Conservation (phyloP, 371 early-diverging fungal genomes). For the Mortierella sp. region DNA sequence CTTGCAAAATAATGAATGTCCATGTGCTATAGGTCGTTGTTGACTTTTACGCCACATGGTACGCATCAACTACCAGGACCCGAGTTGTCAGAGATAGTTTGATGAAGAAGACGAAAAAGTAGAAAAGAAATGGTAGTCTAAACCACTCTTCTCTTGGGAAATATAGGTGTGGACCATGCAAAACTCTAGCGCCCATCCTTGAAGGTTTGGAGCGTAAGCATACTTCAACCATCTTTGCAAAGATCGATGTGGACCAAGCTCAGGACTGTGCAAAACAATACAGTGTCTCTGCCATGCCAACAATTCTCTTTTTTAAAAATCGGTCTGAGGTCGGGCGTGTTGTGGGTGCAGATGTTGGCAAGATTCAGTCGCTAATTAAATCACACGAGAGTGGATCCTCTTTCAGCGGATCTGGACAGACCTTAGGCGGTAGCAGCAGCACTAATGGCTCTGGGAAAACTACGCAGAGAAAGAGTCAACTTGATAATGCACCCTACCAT, state of each 20-base stretch:
- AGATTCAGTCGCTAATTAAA: conserved; percentile 49
- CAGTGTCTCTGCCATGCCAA: conserved; percentile 53
- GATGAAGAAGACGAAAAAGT: not conserved
- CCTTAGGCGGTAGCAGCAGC: conserved; percentile 33
- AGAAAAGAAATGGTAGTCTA: not conserved
- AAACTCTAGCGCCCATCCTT: conserved; percentile 56
- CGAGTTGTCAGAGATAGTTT: too few species aligned
- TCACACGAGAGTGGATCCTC: conserved; percentile 36
- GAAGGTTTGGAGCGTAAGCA: conserved; percentile 51
- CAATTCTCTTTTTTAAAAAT: conserved; percentile 52
- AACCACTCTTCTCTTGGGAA: not conserved
- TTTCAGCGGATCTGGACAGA: conserved; percentile 48
- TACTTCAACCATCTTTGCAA: conserved; percentile 49
- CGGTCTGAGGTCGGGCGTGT: conserved; percentile 51
- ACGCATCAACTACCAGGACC: not conserved
- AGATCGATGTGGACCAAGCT: conserved; percentile 58
- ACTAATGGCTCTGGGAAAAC: not conserved
- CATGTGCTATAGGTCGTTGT: conserved; percentile 47
- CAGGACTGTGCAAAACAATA: conserved; percentile 43
- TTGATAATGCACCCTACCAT: conserved; percentile 39
- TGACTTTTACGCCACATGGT: conserved; percentile 60
- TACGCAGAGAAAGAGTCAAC: not conserved
- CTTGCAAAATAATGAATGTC: too few species aligned
- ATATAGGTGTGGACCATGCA: conserved; percentile 59
- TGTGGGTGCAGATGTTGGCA: conserved; percentile 41